Evolutionary conservation across 441 rosid genomes (phyloP).

Genomic region (Flueggea neowawraea): DNA sequence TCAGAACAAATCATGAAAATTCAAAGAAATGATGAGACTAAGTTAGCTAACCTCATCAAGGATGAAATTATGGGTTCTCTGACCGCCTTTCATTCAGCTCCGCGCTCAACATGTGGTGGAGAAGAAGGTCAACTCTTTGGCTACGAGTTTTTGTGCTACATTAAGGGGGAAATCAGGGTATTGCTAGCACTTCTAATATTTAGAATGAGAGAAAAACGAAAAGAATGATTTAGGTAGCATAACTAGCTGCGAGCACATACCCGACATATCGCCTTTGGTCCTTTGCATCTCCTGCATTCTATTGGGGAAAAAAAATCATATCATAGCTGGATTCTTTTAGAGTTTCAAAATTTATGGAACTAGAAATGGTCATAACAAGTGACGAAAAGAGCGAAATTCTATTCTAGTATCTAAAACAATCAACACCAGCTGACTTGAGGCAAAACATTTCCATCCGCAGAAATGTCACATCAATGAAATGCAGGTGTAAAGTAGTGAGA

Average conservation of each 20-base stretch:
- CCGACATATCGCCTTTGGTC: conserved; percentile 47
- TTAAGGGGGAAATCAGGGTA: conserved; percentile 7
- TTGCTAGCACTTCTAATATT: background rate
- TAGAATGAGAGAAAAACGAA: background rate
- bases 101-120: conserved; percentile 85
- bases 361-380: no score
- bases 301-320: conserved; percentile 12
- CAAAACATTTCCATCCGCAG: no score
- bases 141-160: conserved; percentile 86
- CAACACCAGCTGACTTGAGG: no score
- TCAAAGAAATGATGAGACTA: background rate
- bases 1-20: background rate
- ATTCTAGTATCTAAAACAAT: no score
- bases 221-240: background rate
- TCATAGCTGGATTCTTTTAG: background rate
- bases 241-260: conserved; percentile 38
- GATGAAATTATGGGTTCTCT: conserved; percentile 16
- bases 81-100: conserved; percentile 41
- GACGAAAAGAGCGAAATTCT: no score
- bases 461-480: no score
- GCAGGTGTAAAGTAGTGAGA: no score
- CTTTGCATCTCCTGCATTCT: conserved; percentile 50
- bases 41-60: conserved; percentile 14
- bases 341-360: no score
- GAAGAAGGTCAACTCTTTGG: conserved; percentile 88